A percentile compares a stretch with the other conserved stretches of the same genome.
Evolutionary conservation across 1,284 basidiomycete genomes (phyloP).

Genomic region (Apiotrichum gamsii): DNA sequence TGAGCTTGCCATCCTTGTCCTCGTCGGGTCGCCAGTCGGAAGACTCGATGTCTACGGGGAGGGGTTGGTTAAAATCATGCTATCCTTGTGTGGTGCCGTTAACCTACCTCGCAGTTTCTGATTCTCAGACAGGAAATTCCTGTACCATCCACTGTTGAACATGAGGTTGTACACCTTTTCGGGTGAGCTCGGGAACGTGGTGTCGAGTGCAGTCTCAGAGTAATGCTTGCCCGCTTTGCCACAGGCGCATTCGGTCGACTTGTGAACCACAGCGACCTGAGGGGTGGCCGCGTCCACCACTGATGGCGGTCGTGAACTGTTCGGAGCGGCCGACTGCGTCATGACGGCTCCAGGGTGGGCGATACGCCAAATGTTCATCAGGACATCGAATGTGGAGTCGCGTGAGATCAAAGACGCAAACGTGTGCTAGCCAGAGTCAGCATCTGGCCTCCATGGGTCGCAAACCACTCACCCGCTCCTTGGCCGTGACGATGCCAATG

Average conservation of each 20-base stretch:
- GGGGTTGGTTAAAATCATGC: background rate
- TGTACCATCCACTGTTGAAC: constrained; percentile 93
- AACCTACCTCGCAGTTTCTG: constrained; percentile 83
- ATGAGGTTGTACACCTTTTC: constrained; percentile 94
- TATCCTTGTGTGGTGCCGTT: no score
- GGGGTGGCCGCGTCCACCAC: constrained; percentile 11
- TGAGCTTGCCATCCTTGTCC: constrained; percentile 58
- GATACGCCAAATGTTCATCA: constrained; percentile 91
- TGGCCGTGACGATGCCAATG: constrained; percentile 79
- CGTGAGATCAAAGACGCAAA: constrained; percentile 95
- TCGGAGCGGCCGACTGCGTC: constrained; percentile 6
- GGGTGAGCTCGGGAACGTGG: constrained; percentile 76
- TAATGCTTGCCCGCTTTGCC: constrained; percentile 67
- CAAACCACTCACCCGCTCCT: constrained; percentile 47
- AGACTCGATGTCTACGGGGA: constrained; percentile 69
- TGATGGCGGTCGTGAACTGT: constrained; percentile 28
- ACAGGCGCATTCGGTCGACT: constrained; percentile 66
- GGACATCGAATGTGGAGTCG: constrained; percentile 93
- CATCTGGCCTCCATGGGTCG: background rate
- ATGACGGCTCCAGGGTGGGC: constrained; percentile 66
- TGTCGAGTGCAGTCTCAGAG: constrained; percentile 67
- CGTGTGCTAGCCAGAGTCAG: constrained; percentile 62
- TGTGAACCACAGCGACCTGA: constrained; percentile 7
- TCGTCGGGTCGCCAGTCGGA: constrained; percentile 77
- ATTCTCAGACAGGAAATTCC: constrained; percentile 79